Conservation (phyloP, 78 protist species). For the Dictyostelium firmibasis region DNA sequence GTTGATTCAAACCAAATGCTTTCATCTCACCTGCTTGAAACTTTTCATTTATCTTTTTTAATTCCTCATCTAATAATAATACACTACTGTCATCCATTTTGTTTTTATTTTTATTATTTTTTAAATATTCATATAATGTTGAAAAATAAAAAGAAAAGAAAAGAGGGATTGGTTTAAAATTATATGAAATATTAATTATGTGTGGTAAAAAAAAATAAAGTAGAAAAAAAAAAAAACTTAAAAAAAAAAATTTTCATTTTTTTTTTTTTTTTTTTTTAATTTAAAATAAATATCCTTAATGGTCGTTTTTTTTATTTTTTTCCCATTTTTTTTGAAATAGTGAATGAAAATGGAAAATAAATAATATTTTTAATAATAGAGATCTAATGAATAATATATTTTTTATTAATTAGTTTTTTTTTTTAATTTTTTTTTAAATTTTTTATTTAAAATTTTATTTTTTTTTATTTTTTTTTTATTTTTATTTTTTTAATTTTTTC, state of each 20-base stretch:
- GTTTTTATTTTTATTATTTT: not conserved
- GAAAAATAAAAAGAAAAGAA: not conserved
- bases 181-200: too few species aligned
- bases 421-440: not conserved
- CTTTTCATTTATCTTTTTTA: conserved; percentile 47
- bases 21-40: conserved; percentile 64
- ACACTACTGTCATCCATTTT: conserved; percentile 71
- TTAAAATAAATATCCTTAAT: not conserved
- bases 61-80: conserved; percentile 58
- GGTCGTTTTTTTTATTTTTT: not conserved
- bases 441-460: not conserved
- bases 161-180: too few species aligned
- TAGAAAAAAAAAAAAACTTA: not conserved
- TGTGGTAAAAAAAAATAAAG: not conserved
- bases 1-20: conserved; percentile 71
- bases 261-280: not conserved
- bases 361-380: too few species aligned
- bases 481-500: not conserved
- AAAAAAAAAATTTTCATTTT: not conserved
- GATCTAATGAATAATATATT: too few species aligned
- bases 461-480: not conserved
- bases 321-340: not conserved
- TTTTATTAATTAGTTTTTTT: too few species aligned
- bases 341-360: too few species aligned
- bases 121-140: not conserved